These are phyloP conservation scores for Phytopythium ostracodes DNA, from an alignment of 352 stramenopile species.

Conservation along the genomic window DNA sequence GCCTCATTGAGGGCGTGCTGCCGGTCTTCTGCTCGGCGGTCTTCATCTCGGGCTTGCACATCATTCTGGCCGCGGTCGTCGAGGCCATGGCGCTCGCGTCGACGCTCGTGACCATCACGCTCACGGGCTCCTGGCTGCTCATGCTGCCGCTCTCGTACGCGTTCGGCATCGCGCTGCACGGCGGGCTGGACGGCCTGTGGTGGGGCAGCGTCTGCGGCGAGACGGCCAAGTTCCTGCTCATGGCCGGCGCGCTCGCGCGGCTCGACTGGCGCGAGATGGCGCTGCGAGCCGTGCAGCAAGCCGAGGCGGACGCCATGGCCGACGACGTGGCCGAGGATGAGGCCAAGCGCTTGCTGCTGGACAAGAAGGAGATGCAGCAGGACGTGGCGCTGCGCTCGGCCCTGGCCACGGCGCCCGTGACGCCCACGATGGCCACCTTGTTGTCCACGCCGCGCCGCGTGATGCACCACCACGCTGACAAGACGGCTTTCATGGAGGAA, in stretches of 20 bases:
- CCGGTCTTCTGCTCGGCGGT: conserved; percentile 71
- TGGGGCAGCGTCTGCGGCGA: conserved; percentile 73
- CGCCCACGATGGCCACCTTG: conserved; percentile 59
- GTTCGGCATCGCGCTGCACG: conserved; percentile 43
- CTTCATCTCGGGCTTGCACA: conserved; percentile 70
- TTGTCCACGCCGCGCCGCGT: conserved; percentile 50
- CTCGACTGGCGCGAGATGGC: conserved; percentile 77
- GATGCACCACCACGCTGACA: conserved; percentile 23
- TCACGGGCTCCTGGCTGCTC: conserved; percentile 63
- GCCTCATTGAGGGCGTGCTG: conserved; percentile 48
- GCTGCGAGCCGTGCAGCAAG: conserved; percentile 53
- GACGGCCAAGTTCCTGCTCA: conserved; percentile 65
- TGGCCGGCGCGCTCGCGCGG: conserved; percentile 44
- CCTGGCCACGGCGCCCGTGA: conserved; percentile 53
- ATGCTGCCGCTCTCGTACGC: conserved; percentile 61
- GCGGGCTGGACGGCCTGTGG: conserved; percentile 63
- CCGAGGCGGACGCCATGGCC: conserved; percentile 37
- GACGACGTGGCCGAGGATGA: conserved; percentile 6
- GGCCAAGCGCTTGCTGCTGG: conserved; percentile 11
- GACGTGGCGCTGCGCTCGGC: conserved; percentile 51
- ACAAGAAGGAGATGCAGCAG: conserved; percentile 54
- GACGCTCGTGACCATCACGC: conserved; percentile 68
- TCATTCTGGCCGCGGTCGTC: conserved; percentile 73
- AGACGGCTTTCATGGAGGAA: conserved; percentile 13
- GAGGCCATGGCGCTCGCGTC: conserved; percentile 77